Conservation (phyloP, 139 green algal genomes). For the Eudorina sp. region DNA sequence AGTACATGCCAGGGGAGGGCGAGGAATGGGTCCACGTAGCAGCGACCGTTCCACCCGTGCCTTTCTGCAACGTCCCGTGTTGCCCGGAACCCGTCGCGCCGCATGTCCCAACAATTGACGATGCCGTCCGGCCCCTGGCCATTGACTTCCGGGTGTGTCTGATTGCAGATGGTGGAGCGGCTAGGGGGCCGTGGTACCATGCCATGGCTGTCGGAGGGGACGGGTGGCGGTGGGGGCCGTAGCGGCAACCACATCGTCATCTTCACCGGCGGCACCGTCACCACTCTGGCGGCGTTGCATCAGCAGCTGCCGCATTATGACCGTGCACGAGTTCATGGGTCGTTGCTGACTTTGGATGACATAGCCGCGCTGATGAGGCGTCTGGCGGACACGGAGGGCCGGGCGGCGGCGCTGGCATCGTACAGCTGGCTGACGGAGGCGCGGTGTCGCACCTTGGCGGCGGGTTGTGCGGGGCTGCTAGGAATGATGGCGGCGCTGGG, state of each 20-base stretch:
- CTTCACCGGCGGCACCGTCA: slow-evolving; percentile 39
- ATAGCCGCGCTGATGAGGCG: background rate
- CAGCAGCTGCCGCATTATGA: slow-evolving; percentile 31
- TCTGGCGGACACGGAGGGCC: background rate
- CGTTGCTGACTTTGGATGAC: background rate
- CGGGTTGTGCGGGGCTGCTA: slow-evolving; percentile 26
- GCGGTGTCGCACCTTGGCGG: slow-evolving; percentile 13
- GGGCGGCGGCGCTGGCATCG: background rate
- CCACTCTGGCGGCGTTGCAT: slow-evolving; percentile 28
- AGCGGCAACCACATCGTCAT: background rate
- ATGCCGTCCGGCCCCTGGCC: background rate
- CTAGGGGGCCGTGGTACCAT: background rate
- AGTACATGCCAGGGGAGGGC: too few species aligned
- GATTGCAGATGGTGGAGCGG: background rate
- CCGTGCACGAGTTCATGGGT: background rate
- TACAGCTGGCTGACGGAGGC: slow-evolving; percentile 30
- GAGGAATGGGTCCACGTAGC: too few species aligned
- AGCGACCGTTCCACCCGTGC: too few species aligned
- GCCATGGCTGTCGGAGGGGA: background rate
- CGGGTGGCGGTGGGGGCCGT: background rate
- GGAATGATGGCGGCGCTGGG: slow-evolving; percentile 19
- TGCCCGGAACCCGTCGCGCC: too few species aligned
- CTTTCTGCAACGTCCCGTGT: too few species aligned
- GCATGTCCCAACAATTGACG: too few species aligned
- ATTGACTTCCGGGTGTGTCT: too few species aligned